These are phyloP conservation scores for Pulicaria dysenterica DNA, from an alignment of 129 eudicot species.

Conservation along the genomic window DNA sequence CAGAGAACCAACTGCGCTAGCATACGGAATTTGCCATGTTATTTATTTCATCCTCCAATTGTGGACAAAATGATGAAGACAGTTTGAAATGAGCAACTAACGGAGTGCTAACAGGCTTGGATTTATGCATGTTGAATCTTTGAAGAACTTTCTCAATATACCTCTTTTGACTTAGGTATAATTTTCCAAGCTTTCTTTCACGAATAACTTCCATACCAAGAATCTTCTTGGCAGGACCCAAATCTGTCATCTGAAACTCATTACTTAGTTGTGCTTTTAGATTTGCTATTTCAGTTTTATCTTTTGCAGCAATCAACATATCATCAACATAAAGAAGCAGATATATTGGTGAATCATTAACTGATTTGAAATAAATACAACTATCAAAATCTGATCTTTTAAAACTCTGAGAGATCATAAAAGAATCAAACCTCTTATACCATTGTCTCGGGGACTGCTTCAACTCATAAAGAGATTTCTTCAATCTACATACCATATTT, in stretches of 20 bases:
- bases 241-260: no score
- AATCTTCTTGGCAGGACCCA: background rate
- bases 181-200: background rate
- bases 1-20: background rate
- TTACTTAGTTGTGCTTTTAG: no score
- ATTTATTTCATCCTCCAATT: background rate
- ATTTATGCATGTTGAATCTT: background rate
- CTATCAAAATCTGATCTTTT: conserved; percentile 10
- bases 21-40: background rate
- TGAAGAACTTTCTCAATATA: background rate
- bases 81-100: conserved; percentile 5
- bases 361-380: background rate
- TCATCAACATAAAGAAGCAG: background rate
- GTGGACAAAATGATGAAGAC: background rate
- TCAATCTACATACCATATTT: no score
- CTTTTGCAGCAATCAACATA: conserved; percentile 1
- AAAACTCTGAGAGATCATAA: conserved; percentile 4
- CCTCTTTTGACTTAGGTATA: conserved; percentile 7
- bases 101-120: background rate
- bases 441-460: no score
- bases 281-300: no score
- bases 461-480: no score
- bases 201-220: background rate
- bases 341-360: background rate
- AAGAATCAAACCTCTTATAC: background rate